Evolutionary conservation across 495 filamentous ascomycete genomes (phyloP), one percentile per base, ranked within the genome.

Genomic region (Schizothecium vesticola): DNA sequence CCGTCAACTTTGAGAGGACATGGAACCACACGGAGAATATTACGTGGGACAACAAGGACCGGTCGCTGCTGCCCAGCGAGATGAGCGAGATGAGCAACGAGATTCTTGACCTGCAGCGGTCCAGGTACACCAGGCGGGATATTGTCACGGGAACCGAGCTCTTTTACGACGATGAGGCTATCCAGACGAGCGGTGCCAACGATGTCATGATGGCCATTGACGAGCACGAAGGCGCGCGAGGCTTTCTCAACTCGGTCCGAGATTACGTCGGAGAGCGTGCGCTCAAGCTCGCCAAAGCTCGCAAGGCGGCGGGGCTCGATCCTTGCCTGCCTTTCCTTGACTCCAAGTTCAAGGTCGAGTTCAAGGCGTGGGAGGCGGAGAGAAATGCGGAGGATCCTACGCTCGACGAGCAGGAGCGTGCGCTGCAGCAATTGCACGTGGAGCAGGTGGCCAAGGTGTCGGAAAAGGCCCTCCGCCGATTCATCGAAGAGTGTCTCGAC

Each of bases 1-100:
- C 95, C 19, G 95, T 99, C 56, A 85, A 97, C 73, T 97, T 98
- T 73, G 90, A 94, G 43, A 87, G 96, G 56, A 96, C 95, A 0
- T 98, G 92, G 83, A 91, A 86, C 33, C 94, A 98, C 76, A 88
- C 90, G 11, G 88, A 96, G 73, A 87, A 84, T 57, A 84, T 89
- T 10, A 97, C 91, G 0, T 94, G 91, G 83, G 84, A 87, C 71
- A 92, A 97, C 68, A 78, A 85, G 4, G 93, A 94, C 31, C 80
- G 71, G 7, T 87, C 89, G 29, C 77, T 99, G 63, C 76, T 88
- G 10, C 92, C 92, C 2, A 83, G 80, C n/a, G 90, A 97, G 75
- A 90, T 97, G 55, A 81, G 86, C 64, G 78, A 84, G 2, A 75
- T 90, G 16, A 90, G 89, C 69, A 82, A 87, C 33, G 80, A 88